Conservation (phyloP, 1,284 basidiomycete genomes). For the Ceratobasidium sp. region DNA sequence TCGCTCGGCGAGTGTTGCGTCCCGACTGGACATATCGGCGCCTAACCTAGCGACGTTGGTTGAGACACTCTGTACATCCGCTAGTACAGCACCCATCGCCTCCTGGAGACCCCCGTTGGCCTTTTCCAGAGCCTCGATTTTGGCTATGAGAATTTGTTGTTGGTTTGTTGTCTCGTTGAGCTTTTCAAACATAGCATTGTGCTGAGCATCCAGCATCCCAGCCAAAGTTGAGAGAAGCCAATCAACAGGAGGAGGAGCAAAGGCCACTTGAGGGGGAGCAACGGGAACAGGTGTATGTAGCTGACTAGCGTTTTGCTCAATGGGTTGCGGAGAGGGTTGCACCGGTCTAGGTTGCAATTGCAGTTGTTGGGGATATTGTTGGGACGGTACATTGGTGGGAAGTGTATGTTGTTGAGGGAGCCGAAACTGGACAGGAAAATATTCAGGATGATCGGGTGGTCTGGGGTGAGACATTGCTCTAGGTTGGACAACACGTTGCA, state of each 20-base stretch:
- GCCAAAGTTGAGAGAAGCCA: not conserved
- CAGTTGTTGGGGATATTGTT: not conserved
- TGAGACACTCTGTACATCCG: not conserved
- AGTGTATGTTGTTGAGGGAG: not conserved
- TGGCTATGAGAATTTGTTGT: not conserved
- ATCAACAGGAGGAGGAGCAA: not conserved
- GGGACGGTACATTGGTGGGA: not conserved
- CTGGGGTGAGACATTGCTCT: not conserved
- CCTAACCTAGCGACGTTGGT: not conserved
- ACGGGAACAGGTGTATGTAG: not conserved
- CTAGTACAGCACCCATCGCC: not conserved
- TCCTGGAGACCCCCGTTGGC: not conserved
- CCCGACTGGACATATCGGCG: conserved; percentile 14
- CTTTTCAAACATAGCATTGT: not conserved
- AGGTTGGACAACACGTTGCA: not conserved
- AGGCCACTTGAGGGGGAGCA: not conserved
- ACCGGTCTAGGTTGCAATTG: not conserved
- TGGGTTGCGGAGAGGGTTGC: not conserved
- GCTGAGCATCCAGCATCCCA: conserved; percentile 1
- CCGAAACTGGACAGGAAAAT: not conserved
- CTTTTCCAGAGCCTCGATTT: not conserved
- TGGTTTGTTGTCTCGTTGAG: not conserved
- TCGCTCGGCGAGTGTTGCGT: conserved; percentile 5
- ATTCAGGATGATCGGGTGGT: not conserved
- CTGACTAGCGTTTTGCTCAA: not conserved